Conservation (phyloP, 2,329 filamentous ascomycete genomes). For the Polytolypa hystricis region DNA sequence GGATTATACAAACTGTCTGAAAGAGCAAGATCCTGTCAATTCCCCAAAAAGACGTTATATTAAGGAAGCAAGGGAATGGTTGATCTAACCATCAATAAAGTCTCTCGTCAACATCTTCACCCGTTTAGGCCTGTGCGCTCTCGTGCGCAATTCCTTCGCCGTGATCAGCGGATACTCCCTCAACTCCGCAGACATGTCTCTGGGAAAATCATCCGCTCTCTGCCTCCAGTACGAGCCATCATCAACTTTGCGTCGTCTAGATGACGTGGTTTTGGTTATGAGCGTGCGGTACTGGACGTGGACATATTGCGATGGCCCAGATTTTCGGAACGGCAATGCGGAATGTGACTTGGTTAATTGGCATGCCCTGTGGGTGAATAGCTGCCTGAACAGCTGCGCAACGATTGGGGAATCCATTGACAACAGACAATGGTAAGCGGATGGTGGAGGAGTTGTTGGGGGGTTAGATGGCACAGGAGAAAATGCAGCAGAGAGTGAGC, state of each 20-base stretch:
- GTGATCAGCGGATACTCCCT: constrained; percentile 74
- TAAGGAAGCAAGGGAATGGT: neutral
- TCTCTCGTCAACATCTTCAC: constrained; percentile 97
- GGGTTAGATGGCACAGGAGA: too few species aligned
- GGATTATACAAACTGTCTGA: constrained; percentile 89
- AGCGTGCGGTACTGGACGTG: constrained; percentile 26
- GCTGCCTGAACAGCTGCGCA: constrained; percentile 68
- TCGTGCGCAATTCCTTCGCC: constrained; percentile 60
- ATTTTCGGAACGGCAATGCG: constrained; percentile 14
- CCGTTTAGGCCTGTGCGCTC: constrained; percentile 65
- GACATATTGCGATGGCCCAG: constrained; percentile 5
- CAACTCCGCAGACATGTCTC: constrained; percentile 71
- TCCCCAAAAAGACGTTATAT: neutral
- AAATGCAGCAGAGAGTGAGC: constrained; percentile 13
- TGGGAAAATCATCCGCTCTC: constrained; percentile 60
- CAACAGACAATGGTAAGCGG: constrained; percentile 7
- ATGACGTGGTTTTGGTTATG: constrained; percentile 27
- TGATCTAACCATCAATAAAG: constrained; percentile 74
- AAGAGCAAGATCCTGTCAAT: constrained; percentile 7
- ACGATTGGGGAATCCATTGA: constrained; percentile 73
- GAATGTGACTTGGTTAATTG: constrained; percentile 39
- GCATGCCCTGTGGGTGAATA: constrained; percentile 66
- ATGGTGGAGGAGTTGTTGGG: constrained; percentile 7
- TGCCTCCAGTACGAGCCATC: constrained; percentile 77
- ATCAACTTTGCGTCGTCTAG: constrained; percentile 24